Conservation (phyloP, 768 basidiomycete genomes). For the Neoboletus subvelutipes region DNA sequence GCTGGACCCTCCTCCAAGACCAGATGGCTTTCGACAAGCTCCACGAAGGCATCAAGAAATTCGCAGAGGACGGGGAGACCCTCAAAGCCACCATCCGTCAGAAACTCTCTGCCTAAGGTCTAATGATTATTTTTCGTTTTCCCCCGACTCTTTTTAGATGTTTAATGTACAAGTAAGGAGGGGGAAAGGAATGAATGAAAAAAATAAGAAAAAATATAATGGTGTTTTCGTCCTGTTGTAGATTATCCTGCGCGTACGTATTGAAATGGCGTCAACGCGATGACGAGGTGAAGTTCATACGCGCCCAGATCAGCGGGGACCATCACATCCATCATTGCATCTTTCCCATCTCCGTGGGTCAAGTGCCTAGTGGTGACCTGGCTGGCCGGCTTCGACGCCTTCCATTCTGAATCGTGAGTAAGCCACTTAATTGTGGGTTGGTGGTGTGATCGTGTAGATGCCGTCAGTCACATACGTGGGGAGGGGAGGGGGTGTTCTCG, state of each 20-base stretch:
- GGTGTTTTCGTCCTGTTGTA: no score
- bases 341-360: not conserved
- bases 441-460: not conserved
- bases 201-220: no score
- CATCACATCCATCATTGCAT: not conserved
- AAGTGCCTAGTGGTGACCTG: not conserved
- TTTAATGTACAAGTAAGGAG: no score
- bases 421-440: not conserved
- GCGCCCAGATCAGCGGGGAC: not conserved
- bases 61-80: slow-evolving; percentile 90
- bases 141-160: no score
- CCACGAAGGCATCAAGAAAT: slow-evolving; percentile 98
- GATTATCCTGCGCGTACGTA: no score
- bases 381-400: not conserved
- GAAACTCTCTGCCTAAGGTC: slow-evolving; percentile 47
- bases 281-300: not conserved
- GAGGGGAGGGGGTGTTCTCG: not conserved
- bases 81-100: slow-evolving; percentile 80
- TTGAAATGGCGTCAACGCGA: no score
- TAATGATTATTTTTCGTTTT: no score
- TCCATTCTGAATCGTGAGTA: not conserved
- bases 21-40: slow-evolving; percentile 99
- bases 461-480: not conserved
- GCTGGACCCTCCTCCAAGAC: slow-evolving; percentile 90
- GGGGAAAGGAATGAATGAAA: no score